Evolutionary conservation across 345 rosid species (phyloP).

Genomic region (Eucalyptus erythrocorys): DNA sequence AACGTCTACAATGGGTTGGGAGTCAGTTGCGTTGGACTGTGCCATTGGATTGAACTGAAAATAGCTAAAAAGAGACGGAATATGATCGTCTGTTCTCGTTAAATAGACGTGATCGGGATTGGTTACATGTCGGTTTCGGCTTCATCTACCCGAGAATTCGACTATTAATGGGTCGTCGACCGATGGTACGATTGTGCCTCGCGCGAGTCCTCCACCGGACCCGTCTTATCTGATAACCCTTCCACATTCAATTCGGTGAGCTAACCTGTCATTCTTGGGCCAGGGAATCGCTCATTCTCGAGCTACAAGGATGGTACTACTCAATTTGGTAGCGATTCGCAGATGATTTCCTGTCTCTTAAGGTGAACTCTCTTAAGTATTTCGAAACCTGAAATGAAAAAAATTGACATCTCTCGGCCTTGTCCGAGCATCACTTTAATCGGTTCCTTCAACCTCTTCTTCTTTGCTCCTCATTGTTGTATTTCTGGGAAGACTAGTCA

Average conservation of each 20-base stretch:
- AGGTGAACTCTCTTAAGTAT: background rate
- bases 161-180: background rate
- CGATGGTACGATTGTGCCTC: background rate
- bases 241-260: background rate
- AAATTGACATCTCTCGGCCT: background rate
- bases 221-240: background rate
- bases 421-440: background rate
- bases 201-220: background rate
- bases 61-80: background rate
- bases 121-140: background rate
- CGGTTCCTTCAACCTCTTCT: background rate
- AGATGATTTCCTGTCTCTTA: background rate
- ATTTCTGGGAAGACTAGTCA: background rate
- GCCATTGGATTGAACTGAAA: background rate
- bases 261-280: background rate
- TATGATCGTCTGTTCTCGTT: background rate
- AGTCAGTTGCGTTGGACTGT: background rate
- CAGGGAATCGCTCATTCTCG: background rate
- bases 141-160: background rate
- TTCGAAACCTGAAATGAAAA: background rate
- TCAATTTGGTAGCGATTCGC: background rate
- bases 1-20: background rate
- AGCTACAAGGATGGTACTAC: background rate
- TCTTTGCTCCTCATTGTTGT: background rate
- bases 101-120: background rate